Evolutionary conservation across 2,329 filamentous ascomycete genomes (phyloP), one percentile per base, ranked within the genome.

Genomic region (Epichloe gansuensis): DNA sequence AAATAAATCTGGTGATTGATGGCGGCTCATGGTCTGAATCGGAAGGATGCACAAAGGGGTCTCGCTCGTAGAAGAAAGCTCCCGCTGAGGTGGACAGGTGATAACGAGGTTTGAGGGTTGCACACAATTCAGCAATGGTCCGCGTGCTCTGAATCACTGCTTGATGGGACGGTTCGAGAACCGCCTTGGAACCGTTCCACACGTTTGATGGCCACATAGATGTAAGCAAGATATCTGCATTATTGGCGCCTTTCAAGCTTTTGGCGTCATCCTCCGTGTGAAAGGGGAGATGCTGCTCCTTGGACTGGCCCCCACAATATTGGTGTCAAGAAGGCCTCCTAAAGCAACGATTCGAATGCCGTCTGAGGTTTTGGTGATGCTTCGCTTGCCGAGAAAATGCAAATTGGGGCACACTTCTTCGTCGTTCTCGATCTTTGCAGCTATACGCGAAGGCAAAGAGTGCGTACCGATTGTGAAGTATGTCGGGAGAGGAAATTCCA

Each of bases 321-420:
- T 76, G 12, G 78, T 64, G 60, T 88, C 82, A 1, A 89, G 71
- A 37, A 76, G 73, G 0, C 93, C 93, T 28, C 91, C 91, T 0
- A 98, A 75, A 0, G 87, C 76, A n/a, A 91, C 88, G 56, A 98
- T 90, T 49, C 86, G 83, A 46, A 97, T 75, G 1, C 91, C 91
- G 58, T 96, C 91, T 0, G 87, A 85, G 0, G 91, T 97, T 66
- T 93, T 97, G 50, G 89, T 85, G 13, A 85, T 83, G 56, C 87
- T 88, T 61, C 89, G 84, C 68, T 93, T 94, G 53, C 88, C 91
- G 1, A 98, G 79, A 62, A 86, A 95, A 68, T 88, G 88, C 11
- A 98, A 78, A 64, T 98, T 97, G n/a, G 85, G 78, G 65, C 90
- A 95, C 17, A 98, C 77, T 60, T 84, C 81, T 62, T 83, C 84